Evolutionary conservation across 2,329 filamentous ascomycete species (phyloP).

Genomic region (Penicillium sp.): DNA sequence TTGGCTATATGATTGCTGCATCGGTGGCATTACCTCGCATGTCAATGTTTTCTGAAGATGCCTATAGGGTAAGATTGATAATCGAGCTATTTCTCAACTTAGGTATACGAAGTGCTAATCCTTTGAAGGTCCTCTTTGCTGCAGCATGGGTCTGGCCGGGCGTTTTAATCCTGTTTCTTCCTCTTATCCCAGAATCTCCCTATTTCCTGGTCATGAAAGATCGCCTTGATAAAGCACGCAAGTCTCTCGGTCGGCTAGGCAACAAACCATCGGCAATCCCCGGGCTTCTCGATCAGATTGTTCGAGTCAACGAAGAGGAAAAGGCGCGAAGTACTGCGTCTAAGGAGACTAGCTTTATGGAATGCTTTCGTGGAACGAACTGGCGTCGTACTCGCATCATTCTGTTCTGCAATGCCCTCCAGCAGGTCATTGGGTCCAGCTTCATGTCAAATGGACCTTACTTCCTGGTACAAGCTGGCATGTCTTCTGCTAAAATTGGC

Average conservation of each 20-base stretch:
- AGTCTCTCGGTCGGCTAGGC: constrained; percentile 1
- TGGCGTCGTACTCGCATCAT: constrained; percentile 10
- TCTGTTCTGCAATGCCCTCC: constrained; percentile 7
- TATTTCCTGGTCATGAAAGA: constrained; percentile 12
- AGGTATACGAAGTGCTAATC: not conserved
- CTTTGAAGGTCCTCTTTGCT: constrained; percentile 3
- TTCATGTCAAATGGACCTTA: constrained; percentile 12
- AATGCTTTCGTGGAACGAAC: constrained; percentile 9
- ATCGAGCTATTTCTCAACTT: not conserved
- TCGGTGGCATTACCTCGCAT: constrained; percentile 10
- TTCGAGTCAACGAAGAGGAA: constrained; percentile 8
- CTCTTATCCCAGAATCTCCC: constrained; percentile 6
- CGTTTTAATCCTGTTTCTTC: constrained; percentile 4
- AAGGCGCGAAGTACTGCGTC: constrained; percentile 3
- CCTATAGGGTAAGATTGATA: constrained; percentile 5
- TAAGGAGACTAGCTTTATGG: constrained; percentile 6
- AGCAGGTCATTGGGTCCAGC: constrained; percentile 7
- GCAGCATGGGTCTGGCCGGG: constrained; percentile 10
- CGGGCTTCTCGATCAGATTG: not conserved
- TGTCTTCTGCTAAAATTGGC: constrained; percentile 6
- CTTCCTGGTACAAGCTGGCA: constrained; percentile 9
- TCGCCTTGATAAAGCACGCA: constrained; percentile 5
- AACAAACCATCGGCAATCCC: constrained; percentile 3
- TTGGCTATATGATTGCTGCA: constrained; percentile 12
- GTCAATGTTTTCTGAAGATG: not conserved